Conservation (phyloP, 2,329 filamentous ascomycete genomes). For the Trichoderma hamatum region DNA sequence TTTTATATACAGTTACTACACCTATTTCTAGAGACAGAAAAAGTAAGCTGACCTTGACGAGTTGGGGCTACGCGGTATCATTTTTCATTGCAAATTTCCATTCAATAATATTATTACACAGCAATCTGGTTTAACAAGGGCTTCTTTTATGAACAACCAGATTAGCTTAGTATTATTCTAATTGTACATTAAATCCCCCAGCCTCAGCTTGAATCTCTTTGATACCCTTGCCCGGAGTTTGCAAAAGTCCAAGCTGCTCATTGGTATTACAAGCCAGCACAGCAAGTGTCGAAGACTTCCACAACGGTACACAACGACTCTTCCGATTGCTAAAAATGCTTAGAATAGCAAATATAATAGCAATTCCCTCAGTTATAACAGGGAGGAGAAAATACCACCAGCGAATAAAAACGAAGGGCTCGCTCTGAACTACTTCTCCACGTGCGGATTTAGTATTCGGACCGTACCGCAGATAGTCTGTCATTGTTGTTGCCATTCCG, state of each 20-base stretch:
- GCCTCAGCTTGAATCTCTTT: background rate
- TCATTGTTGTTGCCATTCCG: background rate
- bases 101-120: no score
- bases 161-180: no score
- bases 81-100: no score
- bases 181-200: background rate
- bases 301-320: background rate
- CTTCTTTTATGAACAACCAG: no score
- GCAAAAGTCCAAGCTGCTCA: background rate
- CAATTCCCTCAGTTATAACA: background rate
- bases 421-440: background rate
- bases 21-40: no score
- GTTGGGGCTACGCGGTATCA: no score
- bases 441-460: background rate
- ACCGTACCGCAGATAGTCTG: background rate
- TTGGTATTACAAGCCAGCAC: background rate
- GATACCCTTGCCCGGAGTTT: background rate
- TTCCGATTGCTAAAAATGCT: background rate
- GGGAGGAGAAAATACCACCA: background rate
- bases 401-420: background rate
- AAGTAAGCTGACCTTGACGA: no score
- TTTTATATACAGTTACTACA: no score
- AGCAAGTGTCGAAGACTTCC: background rate
- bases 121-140: no score
- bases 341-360: background rate